Evolutionary conservation across 2,329 filamentous ascomycete genomes (phyloP).

Genomic region (Botryotinia calthae): DNA sequence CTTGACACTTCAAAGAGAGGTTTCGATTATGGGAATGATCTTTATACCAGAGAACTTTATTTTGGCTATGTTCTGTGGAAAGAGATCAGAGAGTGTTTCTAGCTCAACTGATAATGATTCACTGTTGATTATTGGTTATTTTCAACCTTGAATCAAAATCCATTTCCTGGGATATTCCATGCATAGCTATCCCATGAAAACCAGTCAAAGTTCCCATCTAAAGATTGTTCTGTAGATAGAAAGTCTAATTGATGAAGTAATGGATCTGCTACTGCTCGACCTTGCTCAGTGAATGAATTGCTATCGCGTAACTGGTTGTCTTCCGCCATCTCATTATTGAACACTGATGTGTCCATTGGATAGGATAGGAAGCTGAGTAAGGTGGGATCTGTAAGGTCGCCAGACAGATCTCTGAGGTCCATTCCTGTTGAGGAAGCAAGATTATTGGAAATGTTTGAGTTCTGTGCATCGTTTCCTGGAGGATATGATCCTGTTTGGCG

Average conservation of each 20-base stretch:
- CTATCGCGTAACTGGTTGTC: neutral
- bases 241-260: slow-evolving; percentile 7
- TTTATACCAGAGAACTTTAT: neutral
- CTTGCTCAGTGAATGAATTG: neutral
- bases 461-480: neutral
- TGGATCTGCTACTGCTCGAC: neutral
- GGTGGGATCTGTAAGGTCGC: neutral
- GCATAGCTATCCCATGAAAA: slow-evolving; percentile 22
- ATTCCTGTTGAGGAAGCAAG: neutral
- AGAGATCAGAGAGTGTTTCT: neutral
- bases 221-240: slow-evolving; percentile 9
- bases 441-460: too few relatives aligned
- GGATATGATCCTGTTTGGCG: neutral
- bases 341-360: slow-evolving; percentile 17
- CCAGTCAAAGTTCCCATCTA: slow-evolving; percentile 24
- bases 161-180: neutral
- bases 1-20: neutral
- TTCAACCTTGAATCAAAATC: neutral
- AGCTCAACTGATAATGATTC: neutral
- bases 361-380: slow-evolving; percentile 14
- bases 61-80: neutral
- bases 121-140: too few relatives aligned
- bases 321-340: neutral
- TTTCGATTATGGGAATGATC: neutral
- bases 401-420: neutral